These are phyloP conservation scores for Penicillium occitanis DNA, from an alignment of 2,329 filamentous ascomycete genomes.

Conservation along the genomic window DNA sequence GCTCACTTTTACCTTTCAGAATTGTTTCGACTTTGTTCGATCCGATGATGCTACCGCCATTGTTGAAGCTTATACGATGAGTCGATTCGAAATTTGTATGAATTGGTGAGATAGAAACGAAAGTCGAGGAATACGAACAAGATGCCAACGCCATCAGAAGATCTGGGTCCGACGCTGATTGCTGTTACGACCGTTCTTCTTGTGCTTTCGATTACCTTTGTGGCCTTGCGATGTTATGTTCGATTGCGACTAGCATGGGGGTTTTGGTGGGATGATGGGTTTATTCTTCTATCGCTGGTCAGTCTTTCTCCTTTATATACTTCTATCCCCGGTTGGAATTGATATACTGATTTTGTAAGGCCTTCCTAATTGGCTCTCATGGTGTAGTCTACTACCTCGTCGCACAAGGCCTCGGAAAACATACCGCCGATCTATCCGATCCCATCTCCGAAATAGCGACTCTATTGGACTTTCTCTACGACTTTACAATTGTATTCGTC, in stretches of 20 bases:
- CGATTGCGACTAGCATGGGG: background rate
- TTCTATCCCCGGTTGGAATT: background rate
- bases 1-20: background rate
- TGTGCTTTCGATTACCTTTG: background rate
- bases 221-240: background rate
- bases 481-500: background rate
- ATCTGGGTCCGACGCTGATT: background rate
- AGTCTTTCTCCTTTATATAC: background rate
- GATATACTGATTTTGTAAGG: background rate
- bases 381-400: background rate
- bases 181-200: background rate
- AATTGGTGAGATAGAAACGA: background rate
- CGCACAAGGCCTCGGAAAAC: background rate
- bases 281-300: background rate
- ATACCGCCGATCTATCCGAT: background rate
- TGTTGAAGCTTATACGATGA: background rate
- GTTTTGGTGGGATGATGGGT: background rate
- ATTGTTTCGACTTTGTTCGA: background rate
- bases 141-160: background rate
- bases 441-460: background rate
- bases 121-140: background rate
- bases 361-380: background rate
- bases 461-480: background rate
- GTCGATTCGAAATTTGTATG: background rate
- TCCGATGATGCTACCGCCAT: background rate